A percentile compares a stretch with the other conserved stretches of the same genome.
These are phyloP conservation scores for Tetracentron sinense DNA, from an alignment of 164 flowering plant species.

Conservation along the genomic window DNA sequence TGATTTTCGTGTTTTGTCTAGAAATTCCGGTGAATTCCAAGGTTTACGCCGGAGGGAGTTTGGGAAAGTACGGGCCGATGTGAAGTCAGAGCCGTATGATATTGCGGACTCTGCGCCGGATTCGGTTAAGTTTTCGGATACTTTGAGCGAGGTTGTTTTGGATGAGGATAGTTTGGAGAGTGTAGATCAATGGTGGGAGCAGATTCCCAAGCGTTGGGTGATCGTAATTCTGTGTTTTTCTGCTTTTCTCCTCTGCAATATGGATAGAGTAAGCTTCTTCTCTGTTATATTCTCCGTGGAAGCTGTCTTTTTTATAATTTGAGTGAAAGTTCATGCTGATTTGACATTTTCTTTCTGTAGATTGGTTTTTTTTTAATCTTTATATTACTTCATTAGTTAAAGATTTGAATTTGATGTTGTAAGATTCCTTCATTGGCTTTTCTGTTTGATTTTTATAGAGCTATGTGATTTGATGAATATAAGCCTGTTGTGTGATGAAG, in stretches of 20 bases:
- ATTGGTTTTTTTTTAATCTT: too few species aligned
- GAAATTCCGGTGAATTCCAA: conserved; percentile 14
- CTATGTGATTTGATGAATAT: too few species aligned
- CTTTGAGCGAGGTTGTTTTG: conserved; percentile 19
- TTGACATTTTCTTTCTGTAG: too few species aligned
- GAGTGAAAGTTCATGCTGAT: too few species aligned
- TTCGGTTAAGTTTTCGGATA: conserved; percentile 36
- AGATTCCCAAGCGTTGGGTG: conserved; percentile 93
- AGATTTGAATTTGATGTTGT: not conserved
- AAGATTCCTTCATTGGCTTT: not conserved
- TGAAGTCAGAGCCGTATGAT: conserved; percentile 52
- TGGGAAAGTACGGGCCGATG: conserved; percentile 46
- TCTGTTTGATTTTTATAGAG: too few species aligned
- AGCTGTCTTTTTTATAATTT: too few species aligned
- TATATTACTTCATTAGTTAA: not conserved
- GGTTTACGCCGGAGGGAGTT: conserved; percentile 13
- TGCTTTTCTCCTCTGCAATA: conserved; percentile 90
- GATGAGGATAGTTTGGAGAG: conserved; percentile 25
- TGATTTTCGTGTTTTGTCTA: conserved; percentile 17
- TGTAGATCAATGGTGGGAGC: conserved; percentile 56
- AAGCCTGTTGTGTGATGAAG: too few species aligned
- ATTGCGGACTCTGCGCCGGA: conserved; percentile 26
- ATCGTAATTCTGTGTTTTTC: conserved; percentile 85
- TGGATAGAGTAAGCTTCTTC: conserved; percentile 75
- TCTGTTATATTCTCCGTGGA: too few species aligned